Base-by-base conservation (phyloP, 2,329 filamentous ascomycete genomes). In the Pezicula radicicola region DNA sequence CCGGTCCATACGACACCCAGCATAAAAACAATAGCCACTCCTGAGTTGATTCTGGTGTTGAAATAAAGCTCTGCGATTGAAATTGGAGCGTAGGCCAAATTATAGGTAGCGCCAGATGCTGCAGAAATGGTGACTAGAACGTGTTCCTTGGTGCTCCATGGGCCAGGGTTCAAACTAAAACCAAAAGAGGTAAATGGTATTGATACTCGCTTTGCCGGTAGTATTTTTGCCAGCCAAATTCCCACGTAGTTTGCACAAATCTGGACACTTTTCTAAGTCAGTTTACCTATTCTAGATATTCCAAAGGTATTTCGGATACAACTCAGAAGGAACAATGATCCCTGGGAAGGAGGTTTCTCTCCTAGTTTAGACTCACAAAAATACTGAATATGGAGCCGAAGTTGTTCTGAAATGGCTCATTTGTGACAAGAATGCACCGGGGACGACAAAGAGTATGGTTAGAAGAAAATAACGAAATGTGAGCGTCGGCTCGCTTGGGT, bases 381-480 rank as follows among this genome's bases (percentile, higher is more conserved):
- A 83, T 45, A 84, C 75, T 0, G 80, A 81, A 60, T 83, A 85
- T 41, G 63, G 62, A 12, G 61, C 62, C 13, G 74, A 75, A 0
- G 81, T 84, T 1, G 81, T 84, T 42, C 81, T 73, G 59, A 75
- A 84, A 46, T 75, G 71, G 54, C 74, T 76, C 73, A 83, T 77
- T 59, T 79, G 75, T 5, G 76, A 79, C 2, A 84, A 62, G 56
- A 84, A 79, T 2, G 80, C 80, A 2, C 80, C 81, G 0, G 80
- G 79, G 1, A 75, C 71, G 42, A 83, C 75, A 58, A 83, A 83
- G 16, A 84, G 54, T 50, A 79, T 63, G 5, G 76, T 73, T 21
- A 84, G 68, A 21, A 84, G 48, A 59, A 83, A 80, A 59, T 82
- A 84, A 25, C 81, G 76, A 56, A 84, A 84, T 1, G 81, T 84